phyloP scores from a whole-genome alignment of 306 rosid genomes.

The Pachyrhizus erosus region DNA sequence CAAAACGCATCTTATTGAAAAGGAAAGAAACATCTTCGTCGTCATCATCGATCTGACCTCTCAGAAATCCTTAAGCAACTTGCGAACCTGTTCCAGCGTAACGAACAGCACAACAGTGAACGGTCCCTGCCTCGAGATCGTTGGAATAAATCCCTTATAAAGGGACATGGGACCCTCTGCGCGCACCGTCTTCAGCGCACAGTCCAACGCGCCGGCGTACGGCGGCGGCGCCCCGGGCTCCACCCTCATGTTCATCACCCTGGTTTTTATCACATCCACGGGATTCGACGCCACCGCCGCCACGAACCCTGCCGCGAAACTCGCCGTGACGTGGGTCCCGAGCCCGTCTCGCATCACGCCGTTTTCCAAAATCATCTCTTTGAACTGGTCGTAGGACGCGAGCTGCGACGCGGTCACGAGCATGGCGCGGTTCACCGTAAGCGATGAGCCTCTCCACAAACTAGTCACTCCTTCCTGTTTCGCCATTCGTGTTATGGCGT shows the following conservation, averaged over 20 bases:
- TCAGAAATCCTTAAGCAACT: constrained; percentile 77
- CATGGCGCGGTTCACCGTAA: constrained; percentile 87
- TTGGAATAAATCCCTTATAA: constrained; percentile 76
- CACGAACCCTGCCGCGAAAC: constrained; percentile 79
- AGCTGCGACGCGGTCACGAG: constrained; percentile 82
- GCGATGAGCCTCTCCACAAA: constrained; percentile 80
- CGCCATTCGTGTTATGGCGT: constrained; percentile 68
- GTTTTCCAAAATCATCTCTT: constrained; percentile 64
- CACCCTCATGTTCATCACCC: constrained; percentile 89
- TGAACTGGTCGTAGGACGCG: constrained; percentile 75
- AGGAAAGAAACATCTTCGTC: constrained; percentile 23
- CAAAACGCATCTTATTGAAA: neutral
- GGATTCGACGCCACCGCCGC: constrained; percentile 83
- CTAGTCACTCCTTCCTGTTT: constrained; percentile 65
- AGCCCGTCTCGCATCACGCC: constrained; percentile 72
- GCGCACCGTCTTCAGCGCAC: constrained; percentile 70
- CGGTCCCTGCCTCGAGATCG: constrained; percentile 86
- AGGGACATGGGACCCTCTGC: constrained; percentile 80
- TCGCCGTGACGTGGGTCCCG: constrained; percentile 83
- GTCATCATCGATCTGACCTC: constrained; percentile 23
- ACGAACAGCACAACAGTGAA: constrained; percentile 81
- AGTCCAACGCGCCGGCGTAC: constrained; percentile 73
- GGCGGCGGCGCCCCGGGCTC: constrained; percentile 67
- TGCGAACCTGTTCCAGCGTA: constrained; percentile 79
- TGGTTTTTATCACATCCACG: constrained; percentile 75